A percentile compares a stretch with the other conserved stretches of the same genome.
These are phyloP conservation scores for Eruca vesicaria DNA, from an alignment of 441 rosid genomes.

Conservation along the genomic window DNA sequence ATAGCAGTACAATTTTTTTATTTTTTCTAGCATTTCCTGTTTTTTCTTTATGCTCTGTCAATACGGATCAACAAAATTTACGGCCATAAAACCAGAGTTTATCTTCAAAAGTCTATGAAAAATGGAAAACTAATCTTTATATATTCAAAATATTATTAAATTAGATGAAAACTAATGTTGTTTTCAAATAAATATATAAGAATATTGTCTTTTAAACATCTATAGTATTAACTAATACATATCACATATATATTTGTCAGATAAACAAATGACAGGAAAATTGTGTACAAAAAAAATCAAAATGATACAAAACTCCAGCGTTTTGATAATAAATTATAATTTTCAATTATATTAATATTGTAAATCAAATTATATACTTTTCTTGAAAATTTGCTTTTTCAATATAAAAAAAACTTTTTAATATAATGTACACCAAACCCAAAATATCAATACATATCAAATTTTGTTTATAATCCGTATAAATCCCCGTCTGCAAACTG, in stretches of 20 bases:
- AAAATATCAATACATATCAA: too few relatives aligned
- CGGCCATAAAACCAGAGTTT: neutral
- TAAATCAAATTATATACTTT: too few relatives aligned
- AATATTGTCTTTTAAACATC: neutral
- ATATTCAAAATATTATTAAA: neutral
- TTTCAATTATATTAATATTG: too few relatives aligned
- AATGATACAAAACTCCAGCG: neutral
- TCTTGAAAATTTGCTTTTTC: too few relatives aligned
- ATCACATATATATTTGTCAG: neutral
- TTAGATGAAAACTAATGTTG: neutral
- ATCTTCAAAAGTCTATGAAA: neutral
- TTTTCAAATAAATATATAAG: neutral
- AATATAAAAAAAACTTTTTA: too few relatives aligned
- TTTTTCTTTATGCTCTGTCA: neutral
- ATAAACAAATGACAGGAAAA: neutral
- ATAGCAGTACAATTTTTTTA: too few relatives aligned
- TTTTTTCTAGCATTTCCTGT: neutral
- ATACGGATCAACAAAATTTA: neutral
- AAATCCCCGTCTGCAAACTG: too few relatives aligned
- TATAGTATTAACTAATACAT: neutral
- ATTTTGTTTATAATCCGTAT: too few relatives aligned
- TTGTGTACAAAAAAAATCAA: neutral
- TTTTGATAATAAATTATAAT: too few relatives aligned
- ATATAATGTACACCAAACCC: too few relatives aligned
- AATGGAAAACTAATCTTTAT: too few relatives aligned